A percentile compares a stretch with the other conserved stretches of the same genome.
Evolutionary conservation across 257 asterid species (phyloP).

Genomic region (Solanum ahanhuiri): DNA sequence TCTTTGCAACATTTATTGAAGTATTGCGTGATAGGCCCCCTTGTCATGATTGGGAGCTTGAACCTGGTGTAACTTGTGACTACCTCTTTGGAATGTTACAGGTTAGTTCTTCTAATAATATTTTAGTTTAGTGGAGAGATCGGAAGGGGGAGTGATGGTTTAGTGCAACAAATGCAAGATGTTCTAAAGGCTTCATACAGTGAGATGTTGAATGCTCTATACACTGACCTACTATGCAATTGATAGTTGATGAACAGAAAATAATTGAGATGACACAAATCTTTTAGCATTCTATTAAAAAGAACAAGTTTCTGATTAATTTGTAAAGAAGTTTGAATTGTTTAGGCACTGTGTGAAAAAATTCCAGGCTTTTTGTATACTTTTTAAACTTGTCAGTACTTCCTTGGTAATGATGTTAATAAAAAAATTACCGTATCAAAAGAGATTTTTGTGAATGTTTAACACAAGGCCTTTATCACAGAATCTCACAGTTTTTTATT

Average conservation of each 20-base stretch:
- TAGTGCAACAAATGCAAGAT: background rate
- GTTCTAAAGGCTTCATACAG: background rate
- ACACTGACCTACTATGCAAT: background rate
- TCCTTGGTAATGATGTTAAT: background rate
- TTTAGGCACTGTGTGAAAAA: background rate
- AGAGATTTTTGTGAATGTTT: background rate
- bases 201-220: background rate
- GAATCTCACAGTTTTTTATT: background rate
- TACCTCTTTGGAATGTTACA: slow-evolving; percentile 93
- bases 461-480: background rate
- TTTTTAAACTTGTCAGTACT: background rate
- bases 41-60: slow-evolving; percentile 99
- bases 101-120: slow-evolving; percentile 18
- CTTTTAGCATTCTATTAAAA: background rate
- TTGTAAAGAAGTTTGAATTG: background rate
- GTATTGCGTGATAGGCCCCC: slow-evolving; percentile 94
- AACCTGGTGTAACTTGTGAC: slow-evolving; percentile 93
- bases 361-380: background rate
- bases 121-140: background rate
- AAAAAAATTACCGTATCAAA: background rate
- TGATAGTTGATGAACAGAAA: background rate
- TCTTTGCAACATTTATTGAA: slow-evolving; percentile 80
- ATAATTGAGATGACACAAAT: background rate
- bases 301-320: background rate
- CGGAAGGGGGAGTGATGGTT: background rate